Conservation (phyloP, 352 stramenopile species). For the Bremia lactucae region DNA sequence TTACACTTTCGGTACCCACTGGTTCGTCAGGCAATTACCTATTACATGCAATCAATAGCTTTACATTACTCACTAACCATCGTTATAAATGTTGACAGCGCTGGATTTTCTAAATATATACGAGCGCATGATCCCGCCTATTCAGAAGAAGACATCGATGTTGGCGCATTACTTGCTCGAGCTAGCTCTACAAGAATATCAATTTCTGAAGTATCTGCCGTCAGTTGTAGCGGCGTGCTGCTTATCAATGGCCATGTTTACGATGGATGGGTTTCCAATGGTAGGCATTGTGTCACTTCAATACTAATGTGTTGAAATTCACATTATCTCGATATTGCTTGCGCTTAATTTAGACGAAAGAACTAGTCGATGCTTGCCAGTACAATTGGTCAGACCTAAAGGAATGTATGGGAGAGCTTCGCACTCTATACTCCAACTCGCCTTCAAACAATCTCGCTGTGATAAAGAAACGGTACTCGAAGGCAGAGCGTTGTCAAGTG, state of each 20-base stretch:
- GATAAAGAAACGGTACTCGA: conserved; percentile 86
- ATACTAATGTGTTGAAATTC: background rate
- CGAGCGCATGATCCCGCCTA: conserved; percentile 75
- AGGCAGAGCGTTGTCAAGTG: conserved; percentile 72
- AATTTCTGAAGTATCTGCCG: conserved; percentile 78
- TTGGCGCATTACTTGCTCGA: conserved; percentile 85
- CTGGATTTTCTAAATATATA: conserved; percentile 88
- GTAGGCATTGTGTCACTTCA: conserved; percentile 14
- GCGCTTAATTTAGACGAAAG: conserved; percentile 41
- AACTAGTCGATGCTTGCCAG: conserved; percentile 67
- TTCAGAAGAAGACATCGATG: conserved; percentile 79
- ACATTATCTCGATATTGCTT: conserved; percentile 1
- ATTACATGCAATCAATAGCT: background rate
- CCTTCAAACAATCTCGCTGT: conserved; percentile 75
- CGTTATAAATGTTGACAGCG: conserved; percentile 34
- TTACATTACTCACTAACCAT: background rate
- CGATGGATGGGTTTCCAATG: conserved; percentile 73
- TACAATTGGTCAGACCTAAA: conserved; percentile 73
- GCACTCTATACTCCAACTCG: conserved; percentile 72
- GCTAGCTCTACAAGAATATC: conserved; percentile 80
- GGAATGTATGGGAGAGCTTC: conserved; percentile 73
- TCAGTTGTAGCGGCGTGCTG: conserved; percentile 80
- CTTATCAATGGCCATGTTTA: conserved; percentile 81
- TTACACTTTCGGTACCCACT: conserved; percentile 83
- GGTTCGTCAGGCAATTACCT: conserved; percentile 23